Evolutionary conservation across 2,329 filamentous ascomycete species (phyloP).

Genomic region (Diaporthe citri): DNA sequence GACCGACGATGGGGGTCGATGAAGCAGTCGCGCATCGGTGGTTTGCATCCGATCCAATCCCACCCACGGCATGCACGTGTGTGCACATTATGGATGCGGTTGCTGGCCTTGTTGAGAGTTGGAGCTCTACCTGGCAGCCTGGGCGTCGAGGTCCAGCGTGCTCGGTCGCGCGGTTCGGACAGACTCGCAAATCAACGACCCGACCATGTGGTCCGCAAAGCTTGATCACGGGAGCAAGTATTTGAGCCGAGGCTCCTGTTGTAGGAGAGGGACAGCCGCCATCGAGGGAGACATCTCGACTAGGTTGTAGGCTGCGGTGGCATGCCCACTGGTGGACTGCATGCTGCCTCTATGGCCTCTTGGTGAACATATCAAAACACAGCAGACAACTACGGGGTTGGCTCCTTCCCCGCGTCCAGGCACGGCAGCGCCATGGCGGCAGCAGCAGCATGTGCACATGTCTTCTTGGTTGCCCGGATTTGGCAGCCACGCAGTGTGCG

Average conservation of each 20-base stretch:
- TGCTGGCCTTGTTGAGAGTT: background rate
- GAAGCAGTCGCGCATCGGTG: background rate
- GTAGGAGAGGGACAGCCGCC: background rate
- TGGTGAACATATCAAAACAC: background rate
- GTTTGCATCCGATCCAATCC: background rate
- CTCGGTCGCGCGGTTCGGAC: conserved; percentile 25
- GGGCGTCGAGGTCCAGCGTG: background rate
- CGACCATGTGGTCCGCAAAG: conserved; percentile 20
- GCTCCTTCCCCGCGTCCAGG: background rate
- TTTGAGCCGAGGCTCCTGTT: background rate
- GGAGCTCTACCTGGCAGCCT: background rate
- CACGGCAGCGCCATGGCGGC: background rate
- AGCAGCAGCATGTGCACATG: background rate
- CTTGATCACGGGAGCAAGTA: conserved; percentile 1
- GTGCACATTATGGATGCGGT: background rate
- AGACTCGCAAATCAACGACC: background rate
- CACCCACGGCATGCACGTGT: background rate
- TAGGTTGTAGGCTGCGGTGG: background rate
- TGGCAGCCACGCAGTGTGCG: conserved; percentile 7
- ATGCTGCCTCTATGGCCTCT: background rate
- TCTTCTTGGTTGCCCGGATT: background rate
- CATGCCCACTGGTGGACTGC: background rate
- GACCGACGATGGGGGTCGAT: background rate
- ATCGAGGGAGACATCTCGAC: background rate
- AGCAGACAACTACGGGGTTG: background rate